Conservation (phyloP, 2,329 filamentous ascomycete species). For the Bimuria novae-zelandiae region DNA sequence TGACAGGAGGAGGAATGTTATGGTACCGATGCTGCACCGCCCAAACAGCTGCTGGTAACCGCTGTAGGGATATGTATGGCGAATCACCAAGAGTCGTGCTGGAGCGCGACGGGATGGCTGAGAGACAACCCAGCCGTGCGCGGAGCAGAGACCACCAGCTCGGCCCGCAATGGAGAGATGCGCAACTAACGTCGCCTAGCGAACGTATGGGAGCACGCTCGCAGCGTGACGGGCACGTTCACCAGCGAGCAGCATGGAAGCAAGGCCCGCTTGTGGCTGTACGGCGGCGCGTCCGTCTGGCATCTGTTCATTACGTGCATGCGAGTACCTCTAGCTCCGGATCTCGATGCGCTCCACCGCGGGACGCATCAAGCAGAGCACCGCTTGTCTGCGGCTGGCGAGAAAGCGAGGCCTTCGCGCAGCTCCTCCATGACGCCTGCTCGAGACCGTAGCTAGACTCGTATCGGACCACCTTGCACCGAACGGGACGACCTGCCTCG, state of each 20-base stretch:
- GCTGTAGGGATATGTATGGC: constrained; percentile 20
- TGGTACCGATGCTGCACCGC: constrained; percentile 12
- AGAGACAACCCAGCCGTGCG: constrained; percentile 22
- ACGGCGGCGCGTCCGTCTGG: not conserved
- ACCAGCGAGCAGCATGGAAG: too few species aligned
- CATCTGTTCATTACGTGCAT: constrained; percentile 6
- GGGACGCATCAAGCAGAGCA: not conserved
- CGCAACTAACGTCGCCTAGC: constrained; percentile 15
- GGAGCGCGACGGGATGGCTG: constrained; percentile 1
- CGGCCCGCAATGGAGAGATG: constrained; percentile 9
- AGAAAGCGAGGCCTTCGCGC: too few species aligned
- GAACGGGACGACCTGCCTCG: constrained; percentile 16
- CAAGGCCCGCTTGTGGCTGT: constrained; percentile 3
- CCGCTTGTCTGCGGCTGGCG: too few species aligned
- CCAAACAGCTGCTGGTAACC: constrained; percentile 18
- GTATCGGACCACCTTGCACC: constrained; percentile 25
- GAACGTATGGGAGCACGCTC: constrained; percentile 10
- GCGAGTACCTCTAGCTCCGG: constrained; percentile 2
- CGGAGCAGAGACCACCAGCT: constrained; percentile 10
- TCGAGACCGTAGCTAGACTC: constrained; percentile 22
- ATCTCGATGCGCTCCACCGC: not conserved
- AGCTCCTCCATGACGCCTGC: constrained; percentile 6
- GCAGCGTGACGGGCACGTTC: constrained; percentile 3
- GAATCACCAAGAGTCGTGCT: constrained; percentile 4
- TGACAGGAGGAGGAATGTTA: constrained; percentile 5